Evolutionary conservation across 257 asterid species (phyloP).

Genomic region (Thymus mandschuricus): DNA sequence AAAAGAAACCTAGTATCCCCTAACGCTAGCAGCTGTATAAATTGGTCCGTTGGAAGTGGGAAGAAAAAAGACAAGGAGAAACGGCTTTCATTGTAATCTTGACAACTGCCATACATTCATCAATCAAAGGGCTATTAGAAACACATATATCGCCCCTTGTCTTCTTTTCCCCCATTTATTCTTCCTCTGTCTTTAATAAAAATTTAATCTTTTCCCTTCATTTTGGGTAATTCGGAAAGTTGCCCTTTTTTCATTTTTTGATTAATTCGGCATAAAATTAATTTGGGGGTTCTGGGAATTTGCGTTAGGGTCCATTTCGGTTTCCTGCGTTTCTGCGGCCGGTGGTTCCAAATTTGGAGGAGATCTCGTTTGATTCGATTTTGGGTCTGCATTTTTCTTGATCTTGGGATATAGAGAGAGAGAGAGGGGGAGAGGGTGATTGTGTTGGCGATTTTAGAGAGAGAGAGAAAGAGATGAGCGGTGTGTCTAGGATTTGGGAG

Average conservation of each 20-base stretch:
- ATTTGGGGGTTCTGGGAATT: slow-evolving; percentile 26
- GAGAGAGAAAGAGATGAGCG: slow-evolving; percentile 24
- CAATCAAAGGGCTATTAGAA: slow-evolving; percentile 7
- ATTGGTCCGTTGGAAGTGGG: slow-evolving; percentile 31
- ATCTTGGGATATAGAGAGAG: slow-evolving; percentile 32
- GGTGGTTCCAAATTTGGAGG: slow-evolving; percentile 16
- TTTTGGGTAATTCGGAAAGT: slow-evolving; percentile 26
- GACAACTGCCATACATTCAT: slow-evolving; percentile 49
- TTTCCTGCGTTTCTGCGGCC: slow-evolving; percentile 1
- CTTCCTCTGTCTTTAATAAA: neutral
- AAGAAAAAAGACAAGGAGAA: slow-evolving; percentile 44
- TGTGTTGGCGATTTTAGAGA: slow-evolving; percentile 3
- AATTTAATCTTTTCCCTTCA: neutral
- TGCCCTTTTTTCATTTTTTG: neutral
- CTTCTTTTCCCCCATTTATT: neutral
- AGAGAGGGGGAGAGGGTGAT: slow-evolving; percentile 16
- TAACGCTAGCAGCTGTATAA: slow-evolving; percentile 14
- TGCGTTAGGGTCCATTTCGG: slow-evolving; percentile 25
- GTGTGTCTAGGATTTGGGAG: slow-evolving; percentile 43
- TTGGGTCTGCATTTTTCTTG: slow-evolving; percentile 32
- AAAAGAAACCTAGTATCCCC: neutral
- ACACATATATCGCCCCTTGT: slow-evolving; percentile 18
- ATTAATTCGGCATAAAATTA: slow-evolving; percentile 8
- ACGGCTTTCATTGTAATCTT: slow-evolving; percentile 46
- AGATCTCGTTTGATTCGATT: slow-evolving; percentile 35